Conservation (phyloP, 2,329 filamentous ascomycete species). For the Epichloe festucae region DNA sequence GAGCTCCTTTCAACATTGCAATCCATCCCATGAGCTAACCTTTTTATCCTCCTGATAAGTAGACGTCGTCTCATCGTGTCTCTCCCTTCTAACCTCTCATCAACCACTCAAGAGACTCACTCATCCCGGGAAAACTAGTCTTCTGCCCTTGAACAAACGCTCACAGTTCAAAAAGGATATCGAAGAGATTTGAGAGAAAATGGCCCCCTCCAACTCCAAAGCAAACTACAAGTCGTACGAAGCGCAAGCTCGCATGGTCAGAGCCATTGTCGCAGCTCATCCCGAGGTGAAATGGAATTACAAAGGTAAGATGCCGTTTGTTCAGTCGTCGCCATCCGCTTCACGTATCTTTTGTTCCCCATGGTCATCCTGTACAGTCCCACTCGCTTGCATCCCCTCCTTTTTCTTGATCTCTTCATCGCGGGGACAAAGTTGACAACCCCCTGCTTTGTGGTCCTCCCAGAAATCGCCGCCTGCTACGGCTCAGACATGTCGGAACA, state of each 20-base stretch:
- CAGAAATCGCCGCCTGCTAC: constrained; percentile 35
- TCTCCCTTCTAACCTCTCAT: too few species aligned
- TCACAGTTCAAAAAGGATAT: background rate
- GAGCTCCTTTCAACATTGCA: too few species aligned
- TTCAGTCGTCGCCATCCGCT: constrained; percentile 1
- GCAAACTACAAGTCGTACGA: constrained; percentile 50
- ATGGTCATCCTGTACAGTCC: background rate
- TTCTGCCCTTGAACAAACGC: background rate
- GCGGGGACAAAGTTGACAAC: constrained; percentile 18
- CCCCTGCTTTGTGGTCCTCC: constrained; percentile 4
- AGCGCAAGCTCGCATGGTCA: constrained; percentile 44
- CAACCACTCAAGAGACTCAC: too few species aligned
- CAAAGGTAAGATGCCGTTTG: constrained; percentile 35
- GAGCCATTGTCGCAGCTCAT: constrained; percentile 46
- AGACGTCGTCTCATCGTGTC: too few species aligned
- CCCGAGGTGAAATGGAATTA: constrained; percentile 44
- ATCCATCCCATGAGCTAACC: too few species aligned
- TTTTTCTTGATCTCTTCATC: background rate
- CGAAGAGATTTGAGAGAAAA: background rate
- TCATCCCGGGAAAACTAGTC: too few species aligned
- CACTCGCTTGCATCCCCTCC: background rate
- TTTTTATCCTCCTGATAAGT: too few species aligned
- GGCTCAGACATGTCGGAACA: constrained; percentile 35
- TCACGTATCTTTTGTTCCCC: background rate
- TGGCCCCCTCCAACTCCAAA: constrained; percentile 29